Base-by-base conservation (phyloP, 2,329 filamentous ascomycete genomes). In the Aplosporella prunicola region DNA sequence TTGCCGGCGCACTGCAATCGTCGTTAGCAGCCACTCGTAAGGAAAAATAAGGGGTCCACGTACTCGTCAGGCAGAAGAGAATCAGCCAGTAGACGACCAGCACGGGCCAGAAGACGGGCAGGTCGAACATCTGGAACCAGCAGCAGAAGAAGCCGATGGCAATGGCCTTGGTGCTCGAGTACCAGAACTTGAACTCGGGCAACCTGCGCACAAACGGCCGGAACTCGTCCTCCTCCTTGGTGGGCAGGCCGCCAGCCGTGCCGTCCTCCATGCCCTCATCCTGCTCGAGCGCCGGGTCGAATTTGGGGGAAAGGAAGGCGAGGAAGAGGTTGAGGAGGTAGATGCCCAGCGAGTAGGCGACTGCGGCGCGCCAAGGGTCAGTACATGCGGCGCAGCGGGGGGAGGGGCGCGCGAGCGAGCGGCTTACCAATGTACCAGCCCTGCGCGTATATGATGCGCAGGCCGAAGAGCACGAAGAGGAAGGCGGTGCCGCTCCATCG, bases 151-250 rank as follows among this genome's bases (percentile, higher is more conserved):
- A 94, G 24, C 74, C 78, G 54, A 96, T 84, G 47, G 70, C 58
- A 51, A 96, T 75, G 39, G 89, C 89, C 56, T 87, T 78, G 40
- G 89, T 96, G 37, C 89, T 87, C 53, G 84, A 82, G 68, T 95
- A 86, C 91, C 91, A 98, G 72, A 98, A 98, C 74, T 98, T 98
- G 76, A 98, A 98, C 66, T 98, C 91, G 39, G 91, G 91, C 16
- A 98, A 77, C 43, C 91, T 77, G 55, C 91, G 78, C 59, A 98
- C 95, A 57, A 98, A 98, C 3, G 91, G 91, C 46, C 87, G 79
- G 71, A 98, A 98, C 68, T 98, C 91, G 56, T 98, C 88, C 56
- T 96, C 89, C 52, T 86, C 80, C 68, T 94, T 95, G 41, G 87
- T 96, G 16, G 91, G 91, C 28, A 98, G 77, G 17, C 77, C 76